Percentiles rank a stretch among this genome's conserved stretches.
phyloP scores from a whole-genome alignment of 768 basidiomycete genomes.

The Podaxis sp. region DNA sequence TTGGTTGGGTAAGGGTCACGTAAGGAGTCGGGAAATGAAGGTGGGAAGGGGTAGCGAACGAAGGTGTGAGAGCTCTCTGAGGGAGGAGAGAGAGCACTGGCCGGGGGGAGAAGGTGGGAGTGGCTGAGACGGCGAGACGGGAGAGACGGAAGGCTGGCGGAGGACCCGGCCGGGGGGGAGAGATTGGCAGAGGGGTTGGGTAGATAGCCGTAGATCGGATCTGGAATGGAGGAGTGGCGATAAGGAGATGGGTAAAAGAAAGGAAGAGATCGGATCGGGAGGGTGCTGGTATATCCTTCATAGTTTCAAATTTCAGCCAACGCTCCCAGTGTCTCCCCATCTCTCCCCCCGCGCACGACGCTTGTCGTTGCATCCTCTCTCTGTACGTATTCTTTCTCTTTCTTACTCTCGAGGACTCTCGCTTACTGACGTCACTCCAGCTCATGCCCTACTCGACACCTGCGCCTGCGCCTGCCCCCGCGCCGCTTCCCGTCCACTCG shows the following conservation, averaged over 20 bases:
- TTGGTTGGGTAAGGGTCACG: no score
- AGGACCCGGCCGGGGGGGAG: neutral
- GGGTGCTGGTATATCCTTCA: neutral
- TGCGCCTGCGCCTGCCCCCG: constrained; percentile 21
- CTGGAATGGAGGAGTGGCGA: constrained; percentile 13
- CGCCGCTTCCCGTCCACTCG: constrained; percentile 24
- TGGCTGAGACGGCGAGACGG: neutral
- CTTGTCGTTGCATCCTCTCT: neutral
- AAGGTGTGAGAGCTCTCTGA: no score
- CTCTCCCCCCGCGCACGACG: constrained; percentile 9
- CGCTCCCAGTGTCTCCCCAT: neutral
- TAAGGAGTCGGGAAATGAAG: no score
- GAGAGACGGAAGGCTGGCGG: constrained; percentile 1
- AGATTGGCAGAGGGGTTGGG: neutral
- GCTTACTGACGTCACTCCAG: neutral
- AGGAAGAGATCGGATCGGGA: constrained; percentile 13
- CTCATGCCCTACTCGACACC: constrained; percentile 33
- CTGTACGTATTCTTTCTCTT: neutral
- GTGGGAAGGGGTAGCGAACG: no score
- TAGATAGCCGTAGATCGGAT: constrained; percentile 10
- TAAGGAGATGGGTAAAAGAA: constrained; percentile 6
- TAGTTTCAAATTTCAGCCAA: constrained; percentile 4
- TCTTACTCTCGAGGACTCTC: neutral
- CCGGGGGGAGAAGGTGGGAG: no score
- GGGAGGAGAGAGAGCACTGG: no score